These are phyloP conservation scores for Babesia ovis DNA, from an alignment of 169 alveolate genomes.

Conservation along the genomic window DNA sequence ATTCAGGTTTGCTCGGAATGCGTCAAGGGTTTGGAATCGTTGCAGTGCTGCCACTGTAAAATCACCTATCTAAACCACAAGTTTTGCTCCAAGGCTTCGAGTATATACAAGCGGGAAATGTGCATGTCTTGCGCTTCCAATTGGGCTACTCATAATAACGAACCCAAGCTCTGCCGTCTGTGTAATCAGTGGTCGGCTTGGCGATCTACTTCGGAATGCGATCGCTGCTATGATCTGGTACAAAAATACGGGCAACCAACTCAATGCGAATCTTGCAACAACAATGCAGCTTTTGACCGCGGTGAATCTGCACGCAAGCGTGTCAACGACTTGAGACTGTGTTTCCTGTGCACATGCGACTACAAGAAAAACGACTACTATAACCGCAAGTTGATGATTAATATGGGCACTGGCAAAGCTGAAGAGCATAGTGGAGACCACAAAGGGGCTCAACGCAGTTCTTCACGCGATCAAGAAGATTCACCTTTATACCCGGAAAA, in stretches of 20 bases:
- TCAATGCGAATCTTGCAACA: conserved; percentile 54
- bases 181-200: conserved; percentile 70
- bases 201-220: conserved; percentile 62
- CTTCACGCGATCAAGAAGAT: not conserved
- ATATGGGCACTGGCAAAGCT: not conserved
- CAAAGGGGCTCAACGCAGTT: not conserved
- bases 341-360: conserved; percentile 65
- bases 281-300: conserved; percentile 61
- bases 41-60: conserved; percentile 65
- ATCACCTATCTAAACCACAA: conserved; percentile 35
- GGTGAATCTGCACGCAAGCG: conserved; percentile 44
- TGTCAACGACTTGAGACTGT: conserved; percentile 45
- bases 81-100: conserved; percentile 57
- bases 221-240: conserved; percentile 41
- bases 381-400: conserved; percentile 24
- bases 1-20: conserved; percentile 51
- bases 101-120: conserved; percentile 37
- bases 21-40: conserved; percentile 9
- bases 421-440: not conserved
- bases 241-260: conserved; percentile 56
- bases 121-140: conserved; percentile 64
- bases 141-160: conserved; percentile 53
- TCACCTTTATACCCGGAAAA: not conserved
- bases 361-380: conserved; percentile 68
- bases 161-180: conserved; percentile 58